A percentile compares a stretch with the other conserved stretches of the same genome.
phyloP scores from a whole-genome alignment of 441 rosid genomes.

The Gossypium davidsonii region DNA sequence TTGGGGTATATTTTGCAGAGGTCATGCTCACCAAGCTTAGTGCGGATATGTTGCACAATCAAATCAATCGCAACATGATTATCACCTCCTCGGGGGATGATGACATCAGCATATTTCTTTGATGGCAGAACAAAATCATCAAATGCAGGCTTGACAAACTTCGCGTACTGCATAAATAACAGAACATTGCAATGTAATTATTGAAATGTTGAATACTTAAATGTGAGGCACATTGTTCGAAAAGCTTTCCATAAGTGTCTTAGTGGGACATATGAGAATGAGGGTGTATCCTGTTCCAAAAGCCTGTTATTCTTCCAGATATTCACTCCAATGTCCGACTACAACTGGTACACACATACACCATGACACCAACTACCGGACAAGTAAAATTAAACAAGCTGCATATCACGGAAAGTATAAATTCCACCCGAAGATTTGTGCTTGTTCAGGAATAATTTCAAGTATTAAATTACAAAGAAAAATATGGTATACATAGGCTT shows the following conservation, averaged over 20 bases:
- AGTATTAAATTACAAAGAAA: conserved; percentile 2
- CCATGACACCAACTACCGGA: background rate
- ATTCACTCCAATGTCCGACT: background rate
- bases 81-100: conserved; percentile 94
- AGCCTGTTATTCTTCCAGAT: background rate
- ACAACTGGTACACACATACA: background rate
- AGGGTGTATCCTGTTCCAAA: background rate
- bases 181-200: background rate
- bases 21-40: conserved; percentile 94
- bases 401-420: conserved; percentile 4
- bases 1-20: conserved; percentile 91
- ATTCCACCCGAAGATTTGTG: background rate
- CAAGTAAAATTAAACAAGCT: background rate
- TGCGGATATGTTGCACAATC: conserved; percentile 90
- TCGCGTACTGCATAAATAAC: conserved; percentile 67
- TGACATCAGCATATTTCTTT: conserved; percentile 93
- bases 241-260: background rate
- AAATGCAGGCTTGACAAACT: conserved; percentile 98
- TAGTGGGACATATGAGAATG: background rate
- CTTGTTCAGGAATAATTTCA: background rate
- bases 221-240: background rate
- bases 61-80: conserved; percentile 96
- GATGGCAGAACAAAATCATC: conserved; percentile 95
- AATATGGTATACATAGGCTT: conserved; percentile 17
- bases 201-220: background rate